A percentile compares a stretch with the other conserved stretches of the same genome.
Conservation (phyloP, 176 grass and related monocot genomes). For the Hordeum marinum region DNA sequence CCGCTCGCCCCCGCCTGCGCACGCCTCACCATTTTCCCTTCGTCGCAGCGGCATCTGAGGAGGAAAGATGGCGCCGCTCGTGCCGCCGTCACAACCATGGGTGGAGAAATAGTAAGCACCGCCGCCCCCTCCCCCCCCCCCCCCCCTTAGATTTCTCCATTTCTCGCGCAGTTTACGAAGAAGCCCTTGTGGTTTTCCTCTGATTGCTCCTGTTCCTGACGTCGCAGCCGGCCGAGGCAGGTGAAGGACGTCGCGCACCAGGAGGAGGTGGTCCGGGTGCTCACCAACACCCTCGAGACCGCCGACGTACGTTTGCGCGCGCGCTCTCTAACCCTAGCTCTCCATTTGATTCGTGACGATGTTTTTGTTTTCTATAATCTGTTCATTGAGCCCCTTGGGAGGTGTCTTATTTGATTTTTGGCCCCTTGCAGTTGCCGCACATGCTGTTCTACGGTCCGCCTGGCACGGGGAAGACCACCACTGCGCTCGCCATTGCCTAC, state of each 20-base stretch:
- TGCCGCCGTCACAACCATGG: constrained; percentile 87
- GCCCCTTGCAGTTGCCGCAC: constrained; percentile 67
- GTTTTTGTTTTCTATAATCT: background rate
- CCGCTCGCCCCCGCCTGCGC: background rate
- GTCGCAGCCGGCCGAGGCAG: constrained; percentile 77
- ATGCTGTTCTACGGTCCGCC: constrained; percentile 98
- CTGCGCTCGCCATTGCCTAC: constrained; percentile 78
- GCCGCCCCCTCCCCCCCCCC: background rate
- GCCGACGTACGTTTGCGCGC: constrained; percentile 40
- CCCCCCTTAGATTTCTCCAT: background rate
- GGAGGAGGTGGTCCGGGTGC: constrained; percentile 92
- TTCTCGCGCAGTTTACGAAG: background rate
- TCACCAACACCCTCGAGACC: constrained; percentile 93
- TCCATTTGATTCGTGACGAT: background rate
- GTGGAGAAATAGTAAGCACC: constrained; percentile 93
- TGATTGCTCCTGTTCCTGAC: background rate
- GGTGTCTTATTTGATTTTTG: constrained; percentile 22
- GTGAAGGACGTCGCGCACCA: constrained; percentile 98
- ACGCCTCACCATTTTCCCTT: background rate
- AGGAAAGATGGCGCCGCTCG: constrained; percentile 63
- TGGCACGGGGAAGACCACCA: constrained; percentile 94
- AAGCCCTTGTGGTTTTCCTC: background rate
- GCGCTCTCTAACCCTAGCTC: background rate
- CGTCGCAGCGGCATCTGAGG: background rate
- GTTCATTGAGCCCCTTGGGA: background rate